phyloP scores from a whole-genome alignment of 2,329 filamentous ascomycete genomes.

The Exophiala calicioides region DNA sequence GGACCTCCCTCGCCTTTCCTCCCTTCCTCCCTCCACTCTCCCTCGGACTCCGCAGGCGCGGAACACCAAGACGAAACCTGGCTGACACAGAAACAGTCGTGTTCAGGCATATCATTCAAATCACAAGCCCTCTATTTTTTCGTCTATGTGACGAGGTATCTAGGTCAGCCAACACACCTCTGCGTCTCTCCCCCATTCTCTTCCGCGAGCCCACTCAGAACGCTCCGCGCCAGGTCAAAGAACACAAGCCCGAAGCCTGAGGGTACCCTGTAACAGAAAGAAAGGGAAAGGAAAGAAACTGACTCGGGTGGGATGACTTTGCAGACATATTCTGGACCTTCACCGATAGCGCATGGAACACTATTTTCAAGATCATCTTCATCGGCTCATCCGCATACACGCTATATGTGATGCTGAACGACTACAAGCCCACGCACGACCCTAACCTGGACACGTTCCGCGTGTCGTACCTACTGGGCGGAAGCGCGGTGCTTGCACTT shows the following conservation, averaged over 20 bases:
- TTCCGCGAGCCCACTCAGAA: too few species aligned
- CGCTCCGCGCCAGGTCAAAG: too few species aligned
- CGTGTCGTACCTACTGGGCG: constrained; percentile 83
- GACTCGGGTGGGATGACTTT: too few species aligned
- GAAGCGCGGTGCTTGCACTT: constrained; percentile 74
- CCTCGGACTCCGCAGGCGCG: too few species aligned
- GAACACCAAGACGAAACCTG: background rate
- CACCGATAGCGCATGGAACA: constrained; percentile 83
- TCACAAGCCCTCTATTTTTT: constrained; percentile 93
- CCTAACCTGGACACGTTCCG: constrained; percentile 97
- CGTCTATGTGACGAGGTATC: constrained; percentile 90
- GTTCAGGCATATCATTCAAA: constrained; percentile 97
- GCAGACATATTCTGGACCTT: constrained; percentile 83
- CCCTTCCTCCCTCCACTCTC: too few species aligned
- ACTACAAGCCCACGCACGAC: constrained; percentile 96
- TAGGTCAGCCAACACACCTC: constrained; percentile 57
- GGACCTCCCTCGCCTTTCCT: too few species aligned
- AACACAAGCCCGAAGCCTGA: too few species aligned
- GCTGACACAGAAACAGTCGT: constrained; percentile 64
- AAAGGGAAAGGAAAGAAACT: too few species aligned
- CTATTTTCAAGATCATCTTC: constrained; percentile 94
- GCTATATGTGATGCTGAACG: constrained; percentile 95
- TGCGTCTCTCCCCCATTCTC: too few species aligned
- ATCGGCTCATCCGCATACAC: constrained; percentile 88
- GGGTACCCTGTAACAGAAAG: too few species aligned